Evolutionary conservation across 2,329 filamentous ascomycete genomes (phyloP).

Genomic region (Colletotrichum sp.): DNA sequence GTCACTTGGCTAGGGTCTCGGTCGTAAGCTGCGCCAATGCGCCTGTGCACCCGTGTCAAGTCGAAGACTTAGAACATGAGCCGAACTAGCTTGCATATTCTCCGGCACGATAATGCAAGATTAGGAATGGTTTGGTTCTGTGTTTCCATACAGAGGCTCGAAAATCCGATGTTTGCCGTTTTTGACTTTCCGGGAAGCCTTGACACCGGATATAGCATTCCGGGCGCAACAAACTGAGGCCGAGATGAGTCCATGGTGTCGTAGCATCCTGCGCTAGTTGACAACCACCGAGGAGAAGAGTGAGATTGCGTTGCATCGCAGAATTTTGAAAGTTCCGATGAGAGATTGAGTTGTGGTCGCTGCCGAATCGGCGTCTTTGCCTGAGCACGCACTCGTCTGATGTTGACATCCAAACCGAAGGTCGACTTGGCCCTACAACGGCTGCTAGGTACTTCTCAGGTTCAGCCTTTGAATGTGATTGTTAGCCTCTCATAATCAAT

Average conservation of each 20-base stretch:
- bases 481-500: accelerated
- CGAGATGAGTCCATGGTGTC: not conserved
- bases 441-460: not conserved
- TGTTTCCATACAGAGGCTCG: not conserved
- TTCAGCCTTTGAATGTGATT: accelerated
- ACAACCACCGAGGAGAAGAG: not conserved
- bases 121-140: not conserved
- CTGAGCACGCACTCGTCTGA: not conserved
- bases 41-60: not conserved
- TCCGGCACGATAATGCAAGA: not conserved
- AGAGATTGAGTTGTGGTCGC: not conserved
- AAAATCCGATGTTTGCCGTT: not conserved
- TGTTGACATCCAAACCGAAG: not conserved
- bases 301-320: not conserved
- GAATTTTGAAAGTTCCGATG: not conserved
- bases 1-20: not conserved
- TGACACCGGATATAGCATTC: not conserved
- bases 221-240: not conserved
- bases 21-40: not conserved
- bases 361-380: not conserved
- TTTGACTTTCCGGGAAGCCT: not conserved
- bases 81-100: not conserved
- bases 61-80: not conserved
- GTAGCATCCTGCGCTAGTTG: not conserved
- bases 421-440: accelerated